These are phyloP conservation scores for Daldinia grandis DNA, from an alignment of 495 filamentous ascomycete species.

Conservation along the genomic window DNA sequence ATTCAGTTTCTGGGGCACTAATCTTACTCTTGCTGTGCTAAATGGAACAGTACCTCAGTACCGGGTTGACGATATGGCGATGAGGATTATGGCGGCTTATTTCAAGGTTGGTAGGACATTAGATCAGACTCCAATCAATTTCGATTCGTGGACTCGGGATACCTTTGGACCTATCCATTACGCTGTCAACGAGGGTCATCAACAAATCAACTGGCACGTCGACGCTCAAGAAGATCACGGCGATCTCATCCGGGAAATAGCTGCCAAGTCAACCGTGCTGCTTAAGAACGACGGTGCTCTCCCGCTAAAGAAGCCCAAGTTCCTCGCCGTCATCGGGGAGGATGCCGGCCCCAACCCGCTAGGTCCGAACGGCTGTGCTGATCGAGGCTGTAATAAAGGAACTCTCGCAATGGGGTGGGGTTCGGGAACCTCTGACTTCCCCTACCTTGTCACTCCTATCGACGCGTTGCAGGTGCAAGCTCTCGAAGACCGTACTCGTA, in stretches of 20 bases:
- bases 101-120: conserved; percentile 84
- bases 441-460: conserved; percentile 89
- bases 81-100: conserved; percentile 91
- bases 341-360: conserved; percentile 80
- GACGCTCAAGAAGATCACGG: conserved; percentile 83
- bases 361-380: conserved; percentile 86
- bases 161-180: conserved; percentile 76
- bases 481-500: conserved; percentile 63
- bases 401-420: conserved; percentile 97
- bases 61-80: conserved; percentile 91
- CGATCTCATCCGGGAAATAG: conserved; percentile 74
- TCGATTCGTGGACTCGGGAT: conserved; percentile 83
- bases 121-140: conserved; percentile 74
- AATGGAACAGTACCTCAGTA: conserved; percentile 93
- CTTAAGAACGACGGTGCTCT: conserved; percentile 86
- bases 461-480: conserved; percentile 83
- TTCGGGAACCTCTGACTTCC: conserved; percentile 87
- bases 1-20: conserved; percentile 82
- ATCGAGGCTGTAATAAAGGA: conserved; percentile 85
- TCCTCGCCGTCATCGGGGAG: conserved; percentile 83
- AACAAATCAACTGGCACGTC: conserved; percentile 82
- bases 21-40: conserved; percentile 81
- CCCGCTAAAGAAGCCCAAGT: conserved; percentile 77
- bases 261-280: conserved; percentile 80
- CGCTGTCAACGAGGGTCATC: conserved; percentile 65